Evolutionary conservation across 257 asterid genomes (phyloP), one percentile per base, ranked within the genome.

Genomic region (Capsicum baccatum): DNA sequence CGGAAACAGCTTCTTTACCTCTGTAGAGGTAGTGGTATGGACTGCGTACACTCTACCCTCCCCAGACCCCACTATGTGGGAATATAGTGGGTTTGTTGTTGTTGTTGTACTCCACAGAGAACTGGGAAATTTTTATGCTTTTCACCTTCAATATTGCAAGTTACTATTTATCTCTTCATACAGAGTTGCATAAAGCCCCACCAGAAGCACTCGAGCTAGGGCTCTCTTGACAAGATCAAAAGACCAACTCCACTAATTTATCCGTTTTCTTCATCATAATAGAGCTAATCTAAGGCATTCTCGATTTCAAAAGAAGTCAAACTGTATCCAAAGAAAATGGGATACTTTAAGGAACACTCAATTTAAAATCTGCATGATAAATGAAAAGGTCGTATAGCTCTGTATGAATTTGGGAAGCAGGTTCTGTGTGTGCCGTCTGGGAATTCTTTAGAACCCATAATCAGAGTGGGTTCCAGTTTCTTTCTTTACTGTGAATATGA

Each of bases 121-220:
- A 71, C 16, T n/a, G 37, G 54, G 5, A 17, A 9, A 3, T 16
- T 44, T 71, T 69, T 39, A 5, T 2, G 52, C 57, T 26, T 70
- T 70, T 9, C 26, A 4, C 79, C 79, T 70, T 71, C n/a, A 37
- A 71, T 71, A 71, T 71, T 71, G 79, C 79, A 71, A 44, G 57
- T 9, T 44, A 44, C 5, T 70, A 70, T 5, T 44, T 9, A 71
- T 44, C 57, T 70, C 44, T 71, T 71, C 79, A 71, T 44, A 71
- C 9, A 44, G 17, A 71, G 37, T 0, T 16, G 26, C 39, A n/a
- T n/a, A 71, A 44, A 9, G 37, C 37, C 57, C 37, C 79, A 71
- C 3, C 1, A 56, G 10, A 9, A 71, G n/a, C 79, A 71, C 6
- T 44, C 79, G 44, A 44, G 10, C 58, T 21, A 26, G n/a, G 37